These are phyloP conservation scores for Tetracentron sinense DNA, from an alignment of 164 flowering plant genomes.

Conservation along the genomic window DNA sequence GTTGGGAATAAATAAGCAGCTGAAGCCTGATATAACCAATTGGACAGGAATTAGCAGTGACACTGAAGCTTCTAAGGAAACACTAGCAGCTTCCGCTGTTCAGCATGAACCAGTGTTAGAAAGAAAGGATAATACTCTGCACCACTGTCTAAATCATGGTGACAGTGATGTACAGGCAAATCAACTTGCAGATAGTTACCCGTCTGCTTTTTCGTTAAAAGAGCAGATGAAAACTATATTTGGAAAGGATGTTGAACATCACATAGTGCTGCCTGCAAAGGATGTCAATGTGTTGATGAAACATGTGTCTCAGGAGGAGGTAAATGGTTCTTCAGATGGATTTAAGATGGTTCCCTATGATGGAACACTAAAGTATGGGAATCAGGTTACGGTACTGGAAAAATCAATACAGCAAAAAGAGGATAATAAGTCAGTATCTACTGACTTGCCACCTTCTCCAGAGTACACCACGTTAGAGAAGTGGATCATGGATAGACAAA, in stretches of 20 bases:
- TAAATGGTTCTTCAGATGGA: too few relatives aligned
- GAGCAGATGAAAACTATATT: constrained; percentile 40
- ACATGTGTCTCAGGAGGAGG: constrained; percentile 35
- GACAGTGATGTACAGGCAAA: constrained; percentile 28
- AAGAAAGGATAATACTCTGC: constrained; percentile 32
- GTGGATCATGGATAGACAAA: constrained; percentile 78
- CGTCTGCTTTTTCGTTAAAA: constrained; percentile 23
- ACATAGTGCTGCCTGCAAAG: constrained; percentile 18
- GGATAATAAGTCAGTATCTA: constrained; percentile 22
- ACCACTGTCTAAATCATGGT: constrained; percentile 28
- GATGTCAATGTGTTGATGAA: constrained; percentile 26
- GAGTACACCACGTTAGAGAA: constrained; percentile 75
- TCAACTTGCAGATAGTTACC: constrained; percentile 28
- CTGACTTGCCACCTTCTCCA: constrained; percentile 49
- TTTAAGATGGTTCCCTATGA: too few relatives aligned
- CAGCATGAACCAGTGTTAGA: constrained; percentile 28
- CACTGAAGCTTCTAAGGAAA: constrained; percentile 36
- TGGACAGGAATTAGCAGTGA: constrained; percentile 38
- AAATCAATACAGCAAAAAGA: too few relatives aligned
- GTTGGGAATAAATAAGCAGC: constrained; percentile 30
- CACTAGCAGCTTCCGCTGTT: constrained; percentile 24
- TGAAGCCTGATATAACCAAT: constrained; percentile 39
- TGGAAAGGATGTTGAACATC: constrained; percentile 33
- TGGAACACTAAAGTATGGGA: too few relatives aligned
- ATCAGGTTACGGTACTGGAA: too few relatives aligned